phyloP scores from a whole-genome alignment of 805 yeast species.

The Metschnikowia rubicola region DNA sequence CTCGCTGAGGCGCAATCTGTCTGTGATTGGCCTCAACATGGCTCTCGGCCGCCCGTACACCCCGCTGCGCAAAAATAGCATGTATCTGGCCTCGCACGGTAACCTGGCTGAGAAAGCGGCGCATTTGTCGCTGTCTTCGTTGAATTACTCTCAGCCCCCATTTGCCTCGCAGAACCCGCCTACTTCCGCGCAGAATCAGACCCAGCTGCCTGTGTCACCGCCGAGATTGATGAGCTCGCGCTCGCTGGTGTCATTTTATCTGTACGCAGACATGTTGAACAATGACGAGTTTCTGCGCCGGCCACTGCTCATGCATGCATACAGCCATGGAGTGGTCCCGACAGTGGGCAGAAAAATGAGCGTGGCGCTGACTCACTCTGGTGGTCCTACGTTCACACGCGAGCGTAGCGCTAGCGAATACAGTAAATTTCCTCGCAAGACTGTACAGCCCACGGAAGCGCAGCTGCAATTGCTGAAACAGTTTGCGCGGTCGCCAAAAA shows the following conservation, averaged over 20 bases:
- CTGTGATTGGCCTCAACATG: conserved; percentile 46
- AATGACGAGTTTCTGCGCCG: conserved; percentile 65
- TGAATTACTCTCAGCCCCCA: conserved; percentile 8
- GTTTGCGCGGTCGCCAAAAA: conserved; percentile 10
- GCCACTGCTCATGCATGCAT: conserved; percentile 48
- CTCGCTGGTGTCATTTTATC: conserved; percentile 53
- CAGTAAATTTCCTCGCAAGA: conserved; percentile 12
- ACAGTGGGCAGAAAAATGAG: conserved; percentile 22
- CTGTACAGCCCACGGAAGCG: conserved; percentile 7
- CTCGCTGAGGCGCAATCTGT: conserved; percentile 51
- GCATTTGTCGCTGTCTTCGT: conserved; percentile 8
- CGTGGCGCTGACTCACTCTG: conserved; percentile 16
- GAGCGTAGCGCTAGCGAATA: conserved; percentile 4
- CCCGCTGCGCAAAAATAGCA: conserved; percentile 38
- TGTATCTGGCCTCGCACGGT: conserved; percentile 16
- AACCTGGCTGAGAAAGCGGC: neutral
- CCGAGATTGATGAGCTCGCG: conserved; percentile 35
- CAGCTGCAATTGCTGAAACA: conserved; percentile 26
- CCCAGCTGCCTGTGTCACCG: conserved; percentile 36
- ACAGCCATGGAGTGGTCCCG: conserved; percentile 34
- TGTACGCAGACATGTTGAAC: conserved; percentile 76
- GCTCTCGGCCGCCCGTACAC: conserved; percentile 44
- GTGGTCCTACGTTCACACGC: neutral
- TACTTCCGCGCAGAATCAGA: conserved; percentile 7
- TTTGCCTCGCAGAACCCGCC: conserved; percentile 5